Evolutionary conservation across 139 green algal genomes (phyloP).

Genomic region (Yamagishiella unicocca): DNA sequence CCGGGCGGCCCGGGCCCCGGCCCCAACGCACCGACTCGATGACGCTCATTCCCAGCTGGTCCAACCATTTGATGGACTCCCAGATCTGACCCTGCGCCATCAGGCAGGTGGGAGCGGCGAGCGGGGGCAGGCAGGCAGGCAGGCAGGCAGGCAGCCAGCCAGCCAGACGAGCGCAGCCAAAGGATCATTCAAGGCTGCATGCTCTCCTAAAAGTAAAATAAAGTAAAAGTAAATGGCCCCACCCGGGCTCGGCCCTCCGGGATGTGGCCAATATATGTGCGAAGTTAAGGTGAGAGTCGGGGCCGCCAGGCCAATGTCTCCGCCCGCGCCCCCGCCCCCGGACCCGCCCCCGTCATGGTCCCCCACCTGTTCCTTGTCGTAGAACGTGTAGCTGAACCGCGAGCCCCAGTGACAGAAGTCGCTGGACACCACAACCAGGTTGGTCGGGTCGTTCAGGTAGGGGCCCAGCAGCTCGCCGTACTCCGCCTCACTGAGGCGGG

Average conservation of each 20-base stretch:
- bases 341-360: background rate
- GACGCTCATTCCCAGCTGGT: slow-evolving; percentile 85
- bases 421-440: slow-evolving; percentile 93
- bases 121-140: too few species aligned
- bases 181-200: too few species aligned
- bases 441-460: slow-evolving; percentile 88
- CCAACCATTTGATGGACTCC: slow-evolving; percentile 89
- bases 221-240: too few species aligned
- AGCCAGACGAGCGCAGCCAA: too few species aligned
- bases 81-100: slow-evolving; percentile 83
- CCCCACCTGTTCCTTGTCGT: slow-evolving; percentile 61
- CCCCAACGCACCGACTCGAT: slow-evolving; percentile 81
- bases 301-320: too few species aligned
- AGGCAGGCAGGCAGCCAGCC: too few species aligned
- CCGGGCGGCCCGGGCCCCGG: background rate
- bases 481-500: slow-evolving; percentile 76
- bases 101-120: background rate
- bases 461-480: slow-evolving; percentile 87
- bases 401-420: slow-evolving; percentile 99
- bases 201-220: too few species aligned
- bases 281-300: too few species aligned
- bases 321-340: background rate
- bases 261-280: too few species aligned
- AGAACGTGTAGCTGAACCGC: slow-evolving; percentile 87
- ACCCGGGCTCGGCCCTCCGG: too few species aligned